A percentile compares a stretch with the other conserved stretches of the same genome.
Conservation (phyloP, 108 stramenopile species). For the Ochromonas danica region DNA sequence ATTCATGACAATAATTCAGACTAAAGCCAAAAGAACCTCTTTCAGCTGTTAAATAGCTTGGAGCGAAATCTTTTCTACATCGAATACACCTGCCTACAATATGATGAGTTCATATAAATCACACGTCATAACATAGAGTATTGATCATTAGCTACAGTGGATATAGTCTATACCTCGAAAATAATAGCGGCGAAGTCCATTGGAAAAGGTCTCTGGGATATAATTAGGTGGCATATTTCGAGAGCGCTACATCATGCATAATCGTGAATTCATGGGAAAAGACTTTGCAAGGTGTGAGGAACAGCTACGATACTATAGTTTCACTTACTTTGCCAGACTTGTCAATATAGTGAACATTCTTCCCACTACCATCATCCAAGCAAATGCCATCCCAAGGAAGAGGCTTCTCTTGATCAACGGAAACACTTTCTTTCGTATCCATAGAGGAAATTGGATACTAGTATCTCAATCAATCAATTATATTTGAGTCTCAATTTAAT, state of each 20-base stretch:
- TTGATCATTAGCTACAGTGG: too few species aligned
- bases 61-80: not conserved
- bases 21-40: not conserved
- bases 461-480: too few species aligned
- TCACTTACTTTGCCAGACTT: conserved; percentile 6
- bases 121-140: too few species aligned
- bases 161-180: conserved; percentile 24
- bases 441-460: too few species aligned
- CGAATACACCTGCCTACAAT: conserved; percentile 13
- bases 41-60: not conserved
- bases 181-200: conserved; percentile 23
- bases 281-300: not conserved
- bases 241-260: not conserved
- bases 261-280: not conserved
- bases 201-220: not conserved
- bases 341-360: not conserved
- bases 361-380: conserved; percentile 32
- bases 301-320: not conserved
- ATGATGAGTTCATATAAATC: not conserved
- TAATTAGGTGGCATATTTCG: not conserved
- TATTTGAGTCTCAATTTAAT: too few species aligned
- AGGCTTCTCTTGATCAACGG: too few species aligned
- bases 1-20: conserved; percentile 24
- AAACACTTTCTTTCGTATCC: too few species aligned
- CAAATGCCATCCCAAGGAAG: too few species aligned